A percentile compares a stretch with the other conserved stretches of the same genome.
Evolutionary conservation across 192 early-diverging fungal genomes (phyloP).

Genomic region (Backusella mclennaniae): DNA sequence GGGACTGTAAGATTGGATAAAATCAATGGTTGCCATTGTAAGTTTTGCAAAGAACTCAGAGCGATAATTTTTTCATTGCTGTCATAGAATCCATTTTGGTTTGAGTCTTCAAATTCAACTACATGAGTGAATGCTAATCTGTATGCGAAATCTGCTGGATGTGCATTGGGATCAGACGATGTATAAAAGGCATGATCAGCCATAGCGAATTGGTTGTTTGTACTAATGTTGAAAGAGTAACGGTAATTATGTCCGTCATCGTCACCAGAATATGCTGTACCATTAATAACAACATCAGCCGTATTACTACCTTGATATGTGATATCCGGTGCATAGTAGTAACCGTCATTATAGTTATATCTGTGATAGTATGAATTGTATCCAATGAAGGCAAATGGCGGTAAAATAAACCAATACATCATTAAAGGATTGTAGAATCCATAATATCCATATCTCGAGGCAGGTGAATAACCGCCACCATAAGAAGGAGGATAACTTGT

Average conservation of each 20-base stretch:
- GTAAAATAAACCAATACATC: constrained; percentile 29
- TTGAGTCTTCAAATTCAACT: constrained; percentile 33
- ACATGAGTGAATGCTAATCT: constrained; percentile 26
- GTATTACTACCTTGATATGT: constrained; percentile 17
- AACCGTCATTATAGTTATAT: constrained; percentile 27
- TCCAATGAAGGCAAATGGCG: constrained; percentile 25
- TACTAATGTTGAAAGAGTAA: constrained; percentile 18
- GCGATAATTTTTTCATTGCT: constrained; percentile 21
- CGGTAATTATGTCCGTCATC: constrained; percentile 26
- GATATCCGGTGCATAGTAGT: constrained; percentile 34
- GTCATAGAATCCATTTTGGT: constrained; percentile 36
- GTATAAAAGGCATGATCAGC: constrained; percentile 29
- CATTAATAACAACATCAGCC: constrained; percentile 29
- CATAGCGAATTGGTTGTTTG: constrained; percentile 16
- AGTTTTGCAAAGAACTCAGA: constrained; percentile 20
- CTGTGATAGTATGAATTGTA: constrained; percentile 28
- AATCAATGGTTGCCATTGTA: constrained; percentile 22
- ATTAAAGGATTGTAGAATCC: constrained; percentile 32
- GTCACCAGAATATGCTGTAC: constrained; percentile 18
- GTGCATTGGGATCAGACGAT: constrained; percentile 24
- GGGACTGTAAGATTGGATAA: constrained; percentile 24
- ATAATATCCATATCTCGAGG: constrained; percentile 24
- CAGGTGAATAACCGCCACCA: constrained; percentile 24
- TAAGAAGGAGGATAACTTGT: constrained; percentile 29
- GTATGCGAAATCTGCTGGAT: constrained; percentile 36